Conservation (phyloP, 2,329 filamentous ascomycete genomes). For the Cadophora malorum region DNA sequence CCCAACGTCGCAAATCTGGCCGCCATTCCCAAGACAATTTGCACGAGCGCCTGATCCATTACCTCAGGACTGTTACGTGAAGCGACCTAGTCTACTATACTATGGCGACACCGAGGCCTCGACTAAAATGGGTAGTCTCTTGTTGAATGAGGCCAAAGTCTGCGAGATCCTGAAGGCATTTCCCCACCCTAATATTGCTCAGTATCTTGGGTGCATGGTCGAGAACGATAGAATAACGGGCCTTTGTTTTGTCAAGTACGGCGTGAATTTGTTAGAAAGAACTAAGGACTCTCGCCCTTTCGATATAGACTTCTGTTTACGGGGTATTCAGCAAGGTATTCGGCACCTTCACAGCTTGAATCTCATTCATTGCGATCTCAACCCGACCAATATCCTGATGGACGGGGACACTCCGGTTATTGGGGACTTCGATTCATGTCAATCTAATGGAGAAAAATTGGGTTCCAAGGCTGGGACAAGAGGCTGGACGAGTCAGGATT, state of each 20-base stretch:
- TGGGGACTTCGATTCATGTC: conserved; percentile 45
- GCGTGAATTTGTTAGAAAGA: conserved; percentile 36
- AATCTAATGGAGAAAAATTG: conserved; percentile 26
- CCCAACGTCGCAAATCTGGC: conserved; percentile 25
- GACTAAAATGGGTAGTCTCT: conserved; percentile 16
- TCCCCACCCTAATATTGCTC: conserved; percentile 43
- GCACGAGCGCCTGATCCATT: conserved; percentile 24
- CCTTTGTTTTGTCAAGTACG: conserved; percentile 38
- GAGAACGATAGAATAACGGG: conserved; percentile 38
- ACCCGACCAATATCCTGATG: conserved; percentile 45
- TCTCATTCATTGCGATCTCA: conserved; percentile 45
- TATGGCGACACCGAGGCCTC: conserved; percentile 28
- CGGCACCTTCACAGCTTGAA: conserved; percentile 43
- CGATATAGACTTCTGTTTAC: conserved; percentile 21
- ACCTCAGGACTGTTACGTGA: conserved; percentile 27
- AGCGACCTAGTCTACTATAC: conserved; percentile 27
- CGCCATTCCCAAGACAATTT: conserved; percentile 23
- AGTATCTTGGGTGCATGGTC: conserved; percentile 40
- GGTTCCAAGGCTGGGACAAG: conserved; percentile 27
- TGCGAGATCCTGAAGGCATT: conserved; percentile 26
- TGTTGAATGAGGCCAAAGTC: conserved; percentile 23
- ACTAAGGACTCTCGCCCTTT: conserved; percentile 21
- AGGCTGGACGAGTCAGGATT: conserved; percentile 22
- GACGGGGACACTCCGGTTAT: conserved; percentile 40
- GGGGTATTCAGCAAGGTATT: conserved; percentile 34